Percentiles rank a stretch among this genome's conserved stretches.
Conservation (phyloP, 1,284 basidiomycete genomes). For the Porogramme epimiltina region DNA sequence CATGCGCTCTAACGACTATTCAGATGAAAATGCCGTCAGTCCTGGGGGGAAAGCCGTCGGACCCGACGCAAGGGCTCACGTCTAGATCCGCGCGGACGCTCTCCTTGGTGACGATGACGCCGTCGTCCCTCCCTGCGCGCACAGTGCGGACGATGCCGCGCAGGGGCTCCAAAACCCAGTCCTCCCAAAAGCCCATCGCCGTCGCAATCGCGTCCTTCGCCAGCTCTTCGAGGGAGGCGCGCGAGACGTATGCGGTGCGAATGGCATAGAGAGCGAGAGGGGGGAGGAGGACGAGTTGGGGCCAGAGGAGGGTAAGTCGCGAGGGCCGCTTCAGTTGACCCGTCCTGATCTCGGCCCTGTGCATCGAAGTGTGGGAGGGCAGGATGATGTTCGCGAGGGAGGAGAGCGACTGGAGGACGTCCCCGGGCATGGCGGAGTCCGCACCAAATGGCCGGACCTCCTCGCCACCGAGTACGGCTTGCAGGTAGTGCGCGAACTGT, state of each 20-base stretch:
- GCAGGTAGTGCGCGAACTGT: conserved; percentile 18
- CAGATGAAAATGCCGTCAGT: too few species aligned
- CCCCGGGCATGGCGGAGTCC: not conserved
- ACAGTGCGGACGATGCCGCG: conserved; percentile 84
- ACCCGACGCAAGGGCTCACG: conserved; percentile 41
- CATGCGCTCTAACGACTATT: conserved; percentile 91
- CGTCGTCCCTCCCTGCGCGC: conserved; percentile 71
- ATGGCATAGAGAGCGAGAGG: conserved; percentile 55
- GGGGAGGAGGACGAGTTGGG: conserved; percentile 64
- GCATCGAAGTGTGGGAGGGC: conserved; percentile 33
- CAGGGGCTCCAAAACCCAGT: conserved; percentile 91
- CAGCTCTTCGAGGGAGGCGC: conserved; percentile 54
- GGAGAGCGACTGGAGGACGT: conserved; percentile 21
- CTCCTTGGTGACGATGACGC: conserved; percentile 75
- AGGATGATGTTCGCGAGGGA: conserved; percentile 28
- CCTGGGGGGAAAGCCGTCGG: too few species aligned
- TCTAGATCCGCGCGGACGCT: conserved; percentile 81
- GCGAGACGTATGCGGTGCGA: conserved; percentile 50
- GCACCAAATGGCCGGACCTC: not conserved
- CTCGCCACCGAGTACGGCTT: conserved; percentile 16
- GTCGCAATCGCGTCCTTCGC: conserved; percentile 72
- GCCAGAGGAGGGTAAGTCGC: conserved; percentile 63
- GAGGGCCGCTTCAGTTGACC: conserved; percentile 58
- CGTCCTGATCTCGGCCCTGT: conserved; percentile 34
- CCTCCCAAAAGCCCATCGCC: conserved; percentile 72